Conservation (phyloP, 148 eudicot species). For the Spergularia marina region DNA sequence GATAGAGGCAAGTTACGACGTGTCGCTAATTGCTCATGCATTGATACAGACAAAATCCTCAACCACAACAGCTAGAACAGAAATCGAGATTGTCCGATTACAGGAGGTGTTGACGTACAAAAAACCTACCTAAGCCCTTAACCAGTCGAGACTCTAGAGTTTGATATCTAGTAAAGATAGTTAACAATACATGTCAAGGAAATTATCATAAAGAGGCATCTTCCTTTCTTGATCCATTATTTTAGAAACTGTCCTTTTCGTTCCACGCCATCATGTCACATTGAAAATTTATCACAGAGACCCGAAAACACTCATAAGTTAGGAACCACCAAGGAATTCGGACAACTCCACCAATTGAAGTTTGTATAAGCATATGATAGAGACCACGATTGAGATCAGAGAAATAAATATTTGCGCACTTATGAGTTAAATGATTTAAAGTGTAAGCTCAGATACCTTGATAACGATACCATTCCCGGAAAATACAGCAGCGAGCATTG, state of each 20-base stretch:
- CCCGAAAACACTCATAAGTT: background rate
- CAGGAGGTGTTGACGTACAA: background rate
- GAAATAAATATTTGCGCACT: background rate
- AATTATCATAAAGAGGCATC: background rate
- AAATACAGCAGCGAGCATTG: constrained; percentile 95
- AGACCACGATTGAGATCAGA: background rate
- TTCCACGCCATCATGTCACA: background rate
- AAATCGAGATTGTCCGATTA: background rate
- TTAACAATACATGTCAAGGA: background rate
- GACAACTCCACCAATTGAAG: background rate
- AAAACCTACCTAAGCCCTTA: background rate
- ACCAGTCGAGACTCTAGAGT: background rate
- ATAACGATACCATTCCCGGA: constrained; percentile 92
- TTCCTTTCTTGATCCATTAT: background rate
- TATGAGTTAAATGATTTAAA: background rate
- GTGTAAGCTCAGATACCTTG: constrained; percentile 52
- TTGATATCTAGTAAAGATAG: background rate
- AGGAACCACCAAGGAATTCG: background rate
- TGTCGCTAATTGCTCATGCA: too few species aligned
- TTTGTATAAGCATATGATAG: constrained; percentile 1
- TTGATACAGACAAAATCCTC: too few species aligned
- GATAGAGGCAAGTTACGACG: too few species aligned
- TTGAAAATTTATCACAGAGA: background rate
- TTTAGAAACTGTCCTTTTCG: background rate
- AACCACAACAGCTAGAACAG: too few species aligned